Evolutionary conservation across 2,329 filamentous ascomycete species (phyloP).

Genomic region (Metarhizium robertsii): DNA sequence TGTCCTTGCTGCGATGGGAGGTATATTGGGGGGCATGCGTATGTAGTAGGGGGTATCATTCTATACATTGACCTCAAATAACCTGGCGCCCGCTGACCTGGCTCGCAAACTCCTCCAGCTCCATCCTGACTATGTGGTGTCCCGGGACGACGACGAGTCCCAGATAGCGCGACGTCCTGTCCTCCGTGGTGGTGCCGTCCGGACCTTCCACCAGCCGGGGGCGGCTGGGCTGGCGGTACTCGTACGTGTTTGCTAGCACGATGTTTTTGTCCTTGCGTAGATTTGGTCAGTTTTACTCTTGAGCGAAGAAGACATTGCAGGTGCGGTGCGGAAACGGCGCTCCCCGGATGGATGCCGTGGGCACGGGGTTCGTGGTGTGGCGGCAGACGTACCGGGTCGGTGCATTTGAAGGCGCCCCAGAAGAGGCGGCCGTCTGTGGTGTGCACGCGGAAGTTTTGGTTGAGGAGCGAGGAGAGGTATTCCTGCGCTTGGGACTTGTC

Average conservation of each 20-base stretch:
- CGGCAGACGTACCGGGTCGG: slow-evolving; percentile 64
- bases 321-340: no score
- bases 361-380: neutral
- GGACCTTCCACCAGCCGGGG: slow-evolving; percentile 16
- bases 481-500: slow-evolving; percentile 41
- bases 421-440: slow-evolving; percentile 83
- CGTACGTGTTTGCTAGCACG: slow-evolving; percentile 75
- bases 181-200: slow-evolving; percentile 43
- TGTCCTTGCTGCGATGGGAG: neutral
- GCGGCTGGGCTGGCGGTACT: slow-evolving; percentile 68
- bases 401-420: slow-evolving; percentile 86
- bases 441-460: slow-evolving; percentile 69
- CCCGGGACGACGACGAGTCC: slow-evolving; percentile 87
- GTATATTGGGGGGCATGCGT: neutral
- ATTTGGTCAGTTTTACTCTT: no score
- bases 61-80: slow-evolving; percentile 3
- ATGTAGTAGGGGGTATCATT: neutral
- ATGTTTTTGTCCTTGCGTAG: slow-evolving; percentile 68
- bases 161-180: slow-evolving; percentile 79
- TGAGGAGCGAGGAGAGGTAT: slow-evolving; percentile 59
- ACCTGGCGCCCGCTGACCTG: slow-evolving; percentile 29
- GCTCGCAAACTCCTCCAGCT: slow-evolving; percentile 67
- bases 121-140: slow-evolving; percentile 75
- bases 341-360: neutral
- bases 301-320: no score